Evolutionary conservation across 495 filamentous ascomycete genomes (phyloP).

Genomic region (Podospora conica): DNA sequence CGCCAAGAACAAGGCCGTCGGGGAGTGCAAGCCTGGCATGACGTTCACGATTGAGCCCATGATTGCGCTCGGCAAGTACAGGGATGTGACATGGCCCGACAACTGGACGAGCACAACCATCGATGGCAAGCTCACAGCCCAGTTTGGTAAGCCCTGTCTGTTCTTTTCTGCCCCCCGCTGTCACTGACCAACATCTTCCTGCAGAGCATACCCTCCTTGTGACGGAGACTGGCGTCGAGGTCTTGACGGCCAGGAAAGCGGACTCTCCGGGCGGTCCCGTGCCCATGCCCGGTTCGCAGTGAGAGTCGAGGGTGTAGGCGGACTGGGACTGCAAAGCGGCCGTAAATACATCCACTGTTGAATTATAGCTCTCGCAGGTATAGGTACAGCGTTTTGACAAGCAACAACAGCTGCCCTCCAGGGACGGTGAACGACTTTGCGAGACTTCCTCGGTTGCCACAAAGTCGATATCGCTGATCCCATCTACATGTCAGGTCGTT

Average conservation of each 20-base stretch:
- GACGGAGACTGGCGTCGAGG: constrained; percentile 88
- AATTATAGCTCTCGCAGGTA: neutral
- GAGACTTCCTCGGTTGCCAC: neutral
- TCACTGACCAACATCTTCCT: neutral
- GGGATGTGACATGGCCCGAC: constrained; percentile 83
- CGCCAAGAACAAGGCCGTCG: constrained; percentile 84
- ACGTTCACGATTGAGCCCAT: constrained; percentile 93
- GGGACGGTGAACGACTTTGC: neutral
- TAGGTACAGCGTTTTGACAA: neutral
- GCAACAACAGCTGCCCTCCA: neutral
- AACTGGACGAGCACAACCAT: constrained; percentile 83
- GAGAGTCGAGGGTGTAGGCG: too few relatives aligned
- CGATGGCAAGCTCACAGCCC: constrained; percentile 75
- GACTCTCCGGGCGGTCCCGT: constrained; percentile 83
- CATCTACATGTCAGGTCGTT: too few relatives aligned
- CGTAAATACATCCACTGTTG: neutral
- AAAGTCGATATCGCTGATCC: neutral
- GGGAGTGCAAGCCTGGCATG: constrained; percentile 81
- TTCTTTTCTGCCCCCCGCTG: neutral
- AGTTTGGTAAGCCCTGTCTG: constrained; percentile 54
- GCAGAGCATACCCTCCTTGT: constrained; percentile 89
- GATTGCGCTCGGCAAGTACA: constrained; percentile 75
- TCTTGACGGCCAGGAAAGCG: constrained; percentile 75
- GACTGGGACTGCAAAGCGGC: neutral
- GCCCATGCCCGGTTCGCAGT: constrained; percentile 47